A percentile compares a stretch with the other conserved stretches of the same genome.
These are phyloP conservation scores for Plantago rigida DNA, from an alignment of 305 asterid genomes.

Conservation along the genomic window DNA sequence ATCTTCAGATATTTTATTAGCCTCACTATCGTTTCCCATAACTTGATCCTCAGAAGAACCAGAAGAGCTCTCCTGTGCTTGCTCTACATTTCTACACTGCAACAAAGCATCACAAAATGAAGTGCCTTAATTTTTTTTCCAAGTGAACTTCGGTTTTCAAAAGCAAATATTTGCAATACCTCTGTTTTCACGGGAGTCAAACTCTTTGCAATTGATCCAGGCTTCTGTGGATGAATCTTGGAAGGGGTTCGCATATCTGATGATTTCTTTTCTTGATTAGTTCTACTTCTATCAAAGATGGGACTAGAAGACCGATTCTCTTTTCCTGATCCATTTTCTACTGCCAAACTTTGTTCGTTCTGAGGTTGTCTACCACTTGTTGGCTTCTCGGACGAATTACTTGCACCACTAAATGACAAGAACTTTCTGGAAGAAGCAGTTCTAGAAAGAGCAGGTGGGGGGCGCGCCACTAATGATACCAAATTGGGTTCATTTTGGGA, in stretches of 20 bases:
- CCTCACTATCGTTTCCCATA: slow-evolving; percentile 41
- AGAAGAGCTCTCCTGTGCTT: slow-evolving; percentile 48
- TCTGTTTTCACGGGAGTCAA: slow-evolving; percentile 39
- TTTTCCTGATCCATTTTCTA: slow-evolving; percentile 25
- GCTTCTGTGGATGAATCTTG: slow-evolving; percentile 32
- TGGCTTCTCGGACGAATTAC: slow-evolving; percentile 24
- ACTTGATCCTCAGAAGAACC: slow-evolving; percentile 44
- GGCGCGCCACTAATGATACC: slow-evolving; percentile 27
- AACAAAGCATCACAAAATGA: slow-evolving; percentile 20
- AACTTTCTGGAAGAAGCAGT: slow-evolving; percentile 42
- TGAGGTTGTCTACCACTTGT: slow-evolving; percentile 25
- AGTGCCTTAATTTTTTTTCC: not conserved
- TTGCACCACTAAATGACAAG: slow-evolving; percentile 22
- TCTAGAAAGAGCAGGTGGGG: slow-evolving; percentile 35
- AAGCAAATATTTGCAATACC: slow-evolving; percentile 29
- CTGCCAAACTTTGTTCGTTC: slow-evolving; percentile 21
- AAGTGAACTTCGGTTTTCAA: not conserved
- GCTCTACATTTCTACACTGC: slow-evolving; percentile 55
- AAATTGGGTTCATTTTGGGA: slow-evolving; percentile 44
- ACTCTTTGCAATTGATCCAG: slow-evolving; percentile 29
- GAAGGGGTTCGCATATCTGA: slow-evolving; percentile 14
- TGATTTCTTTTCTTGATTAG: slow-evolving; percentile 27
- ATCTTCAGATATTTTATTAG: slow-evolving; percentile 54
- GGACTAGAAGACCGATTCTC: slow-evolving; percentile 28
- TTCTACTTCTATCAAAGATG: slow-evolving; percentile 27